phyloP scores from a whole-genome alignment of 108 stramenopile genomes.

The Skeletonema marinoi region DNA sequence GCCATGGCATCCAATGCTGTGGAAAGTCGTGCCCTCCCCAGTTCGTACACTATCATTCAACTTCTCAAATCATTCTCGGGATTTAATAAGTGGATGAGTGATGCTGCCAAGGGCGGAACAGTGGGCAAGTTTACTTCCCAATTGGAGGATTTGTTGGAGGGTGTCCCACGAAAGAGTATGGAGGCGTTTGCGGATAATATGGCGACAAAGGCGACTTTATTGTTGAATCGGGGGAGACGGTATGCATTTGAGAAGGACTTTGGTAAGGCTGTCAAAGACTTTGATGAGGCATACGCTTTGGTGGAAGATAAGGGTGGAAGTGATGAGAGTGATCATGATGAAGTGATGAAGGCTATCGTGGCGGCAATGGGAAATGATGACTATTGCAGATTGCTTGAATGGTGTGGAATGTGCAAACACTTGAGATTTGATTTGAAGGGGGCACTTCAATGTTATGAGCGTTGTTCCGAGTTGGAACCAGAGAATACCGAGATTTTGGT shows the following conservation, averaged over 20 bases:
- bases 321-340: slow-evolving; percentile 22
- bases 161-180: slow-evolving; percentile 26
- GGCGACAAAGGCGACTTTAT: slow-evolving; percentile 55
- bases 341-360: slow-evolving; percentile 24
- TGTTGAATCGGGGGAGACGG: slow-evolving; percentile 77
- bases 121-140: slow-evolving; percentile 47
- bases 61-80: slow-evolving; percentile 82
- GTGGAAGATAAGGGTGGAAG: slow-evolving; percentile 50
- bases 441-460: slow-evolving; percentile 71
- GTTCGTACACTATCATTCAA: slow-evolving; percentile 79
- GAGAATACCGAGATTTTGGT: slow-evolving; percentile 83
- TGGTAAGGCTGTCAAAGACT: slow-evolving; percentile 57
- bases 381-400: slow-evolving; percentile 81
- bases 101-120: slow-evolving; percentile 69
- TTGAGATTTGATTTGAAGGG: slow-evolving; percentile 87
- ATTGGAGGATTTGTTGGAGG: slow-evolving; percentile 46
- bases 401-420: slow-evolving; percentile 88
- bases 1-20: slow-evolving; percentile 22
- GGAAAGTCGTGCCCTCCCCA: slow-evolving; percentile 57
- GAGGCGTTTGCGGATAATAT: slow-evolving; percentile 28
- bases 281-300: slow-evolving; percentile 66
- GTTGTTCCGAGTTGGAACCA: slow-evolving; percentile 78
- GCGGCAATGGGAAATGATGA: slow-evolving; percentile 66
- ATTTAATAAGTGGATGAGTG: slow-evolving; percentile 86
- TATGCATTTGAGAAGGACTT: slow-evolving; percentile 77